Evolutionary conservation across 1,284 basidiomycete species (phyloP).

Genomic region (Rhodotorula sp.): DNA sequence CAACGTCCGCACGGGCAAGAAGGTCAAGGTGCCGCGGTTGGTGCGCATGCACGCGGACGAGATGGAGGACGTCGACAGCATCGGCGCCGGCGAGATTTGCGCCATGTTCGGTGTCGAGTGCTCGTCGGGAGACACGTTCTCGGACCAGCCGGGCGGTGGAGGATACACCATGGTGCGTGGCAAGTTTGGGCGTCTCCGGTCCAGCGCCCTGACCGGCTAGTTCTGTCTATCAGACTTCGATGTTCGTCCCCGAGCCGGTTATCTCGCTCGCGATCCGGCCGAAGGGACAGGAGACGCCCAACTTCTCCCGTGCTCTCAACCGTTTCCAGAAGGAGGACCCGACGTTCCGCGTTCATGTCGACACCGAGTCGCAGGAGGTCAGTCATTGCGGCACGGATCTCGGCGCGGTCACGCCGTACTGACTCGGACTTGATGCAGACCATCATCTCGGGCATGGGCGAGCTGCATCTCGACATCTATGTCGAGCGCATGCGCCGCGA

Average conservation of each 20-base stretch:
- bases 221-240: conserved; percentile 68
- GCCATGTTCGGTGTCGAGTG: conserved; percentile 99
- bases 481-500: conserved; percentile 98
- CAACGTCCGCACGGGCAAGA: conserved; percentile 94
- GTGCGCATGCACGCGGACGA: conserved; percentile 99
- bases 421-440: conserved; percentile 58
- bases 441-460: conserved; percentile 99
- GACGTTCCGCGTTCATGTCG: conserved; percentile 96
- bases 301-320: conserved; percentile 94
- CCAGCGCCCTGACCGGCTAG: not conserved
- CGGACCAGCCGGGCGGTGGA: conserved; percentile 69
- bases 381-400: conserved; percentile 15
- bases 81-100: conserved; percentile 98
- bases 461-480: conserved; percentile 98
- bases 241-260: conserved; percentile 98
- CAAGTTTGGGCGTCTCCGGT: no score
- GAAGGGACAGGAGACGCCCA: conserved; percentile 85
- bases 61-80: conserved; percentile 97
- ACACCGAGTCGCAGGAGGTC: conserved; percentile 89
- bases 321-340: conserved; percentile 99
- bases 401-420: not conserved
- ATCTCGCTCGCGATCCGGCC: conserved; percentile 93
- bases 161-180: conserved; percentile 77
- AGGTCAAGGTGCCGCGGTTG: conserved; percentile 94
- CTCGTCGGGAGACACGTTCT: conserved; percentile 97